Evolutionary conservation across 2,329 filamentous ascomycete species (phyloP), one percentile per base, ranked within the genome.

Genomic region (Cytospora leucostoma): DNA sequence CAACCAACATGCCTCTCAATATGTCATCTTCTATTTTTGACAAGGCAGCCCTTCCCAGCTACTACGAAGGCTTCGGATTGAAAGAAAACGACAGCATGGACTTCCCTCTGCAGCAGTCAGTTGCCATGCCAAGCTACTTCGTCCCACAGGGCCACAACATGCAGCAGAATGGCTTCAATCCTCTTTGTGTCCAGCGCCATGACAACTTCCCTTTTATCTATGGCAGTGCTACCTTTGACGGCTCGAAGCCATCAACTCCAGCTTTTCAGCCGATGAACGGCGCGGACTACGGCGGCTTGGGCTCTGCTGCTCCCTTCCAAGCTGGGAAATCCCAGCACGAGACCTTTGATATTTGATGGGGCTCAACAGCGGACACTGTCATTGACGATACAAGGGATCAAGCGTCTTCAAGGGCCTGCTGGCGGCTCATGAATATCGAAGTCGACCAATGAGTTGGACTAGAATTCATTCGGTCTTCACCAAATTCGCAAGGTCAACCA

Each of bases 181-280:
- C 74, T 8, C 74, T 76, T 17, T 75, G 68, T 57, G 68, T 71
- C 33, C 74, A 73, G 63, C 66, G 70, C 52, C 68, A 67, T 60
- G 72, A 75, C 52, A 71, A 67, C 37, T 66, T 72, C 21, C 38
- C 61, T 21, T 54, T 59, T 13, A 34, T 61, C 2, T 66, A 58
- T 35, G 37, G 61, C 33, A 37, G 49, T 8, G 32, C 21, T 11
- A 47, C 56, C 1, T 65, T 65, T 15, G 61, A 64, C n/a, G 27
- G 15, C 15, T 37, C 61, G 17, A 63, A 60, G 53, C 38, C 56
- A 15, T 34, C 61, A 1, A 59, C 47, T 34, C 19, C 64, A 13
- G 33, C 44, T 3, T 66, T 64, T 15, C 61, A 57, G 21, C 4
- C 57, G 32, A 35, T 64, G 34, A 51, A 47, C 15, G 19, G 50